phyloP scores from a whole-genome alignment of 345 rosid genomes.

The Aquilaria yunnanensis region DNA sequence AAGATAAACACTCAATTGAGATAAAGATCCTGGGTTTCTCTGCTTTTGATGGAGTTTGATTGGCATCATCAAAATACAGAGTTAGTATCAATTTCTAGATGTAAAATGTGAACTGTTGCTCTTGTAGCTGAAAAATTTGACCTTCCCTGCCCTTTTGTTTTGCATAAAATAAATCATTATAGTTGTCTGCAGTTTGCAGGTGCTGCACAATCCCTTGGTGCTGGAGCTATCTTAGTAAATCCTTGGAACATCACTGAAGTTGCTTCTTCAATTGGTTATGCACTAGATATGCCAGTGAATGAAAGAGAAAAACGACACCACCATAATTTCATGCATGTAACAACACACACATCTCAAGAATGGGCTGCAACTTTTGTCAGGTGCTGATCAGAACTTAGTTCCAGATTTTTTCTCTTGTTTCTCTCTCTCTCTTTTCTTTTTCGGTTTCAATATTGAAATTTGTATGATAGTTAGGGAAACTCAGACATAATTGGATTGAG shows the following conservation, averaged over 20 bases:
- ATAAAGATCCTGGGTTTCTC: no score
- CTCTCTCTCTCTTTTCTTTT: not conserved
- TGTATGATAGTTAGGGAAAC: not conserved
- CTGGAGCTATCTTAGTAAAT: conserved; percentile 54
- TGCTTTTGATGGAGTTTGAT: no score
- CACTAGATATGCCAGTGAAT: conserved; percentile 48
- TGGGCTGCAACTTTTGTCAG: conserved; percentile 67
- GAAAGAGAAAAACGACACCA: conserved; percentile 58
- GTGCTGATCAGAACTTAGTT: conserved; percentile 17
- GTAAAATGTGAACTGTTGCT: no score
- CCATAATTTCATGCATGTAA: conserved; percentile 53
- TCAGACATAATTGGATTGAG: no score
- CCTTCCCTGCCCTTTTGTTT: not conserved
- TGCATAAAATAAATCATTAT: not conserved
- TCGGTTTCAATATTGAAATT: not conserved
- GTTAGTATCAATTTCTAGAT: no score
- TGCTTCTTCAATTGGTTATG: conserved; percentile 47
- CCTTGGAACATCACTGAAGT: conserved; percentile 61
- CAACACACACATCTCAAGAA: conserved; percentile 59
- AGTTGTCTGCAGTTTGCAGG: conserved; percentile 47
- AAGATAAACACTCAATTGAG: no score
- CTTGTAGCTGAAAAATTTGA: no score
- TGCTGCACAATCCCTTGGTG: conserved; percentile 64
- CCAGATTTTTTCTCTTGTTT: not conserved
- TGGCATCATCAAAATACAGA: no score